Base-by-base conservation (phyloP, 2,329 filamentous ascomycete genomes). In the Penicillium polonicum region DNA sequence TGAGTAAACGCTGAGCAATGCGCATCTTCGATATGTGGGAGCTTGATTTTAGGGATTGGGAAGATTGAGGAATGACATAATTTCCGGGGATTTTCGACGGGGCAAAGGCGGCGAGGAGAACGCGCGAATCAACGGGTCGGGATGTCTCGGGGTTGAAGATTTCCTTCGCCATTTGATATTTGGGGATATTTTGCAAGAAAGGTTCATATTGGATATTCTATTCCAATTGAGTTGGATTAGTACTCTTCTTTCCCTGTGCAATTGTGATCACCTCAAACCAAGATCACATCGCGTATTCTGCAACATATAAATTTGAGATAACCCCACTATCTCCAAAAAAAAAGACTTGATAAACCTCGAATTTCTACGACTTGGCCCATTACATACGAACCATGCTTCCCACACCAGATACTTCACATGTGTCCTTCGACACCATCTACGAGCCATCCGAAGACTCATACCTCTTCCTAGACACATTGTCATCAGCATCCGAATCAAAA, bases 401-500 rank as follows among this genome's bases (percentile, higher is more conserved):
- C 10, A 99, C 94, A 1, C 94, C 94, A 15, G 90, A 91, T 57
- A 99, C 94, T 3, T 90, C 90, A 23, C 94, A 99, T 78, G 90
- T 97, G 59, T 85, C 88, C 54, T 96, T 92, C 76, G 85, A 90
- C 73, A 86, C 88, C 55, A 88, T 97, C 66, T 99, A 99, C 77
- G 92, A 97, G 72, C 94, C 94, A 36, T 89, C 93, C 12, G 94
- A 99, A 76, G 94, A 99, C 78, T 97, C 92, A 5, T 99, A 91
- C 72, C 85, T 99, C 44, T 84, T 99, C 48, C 85, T 99, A 31
- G 93, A 99, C 77, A 96, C 92, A 0, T 83, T 99, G 44, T 93
- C 92, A 0, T 88, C 87, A 2, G 58, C 80, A 0, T 73, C 83
- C 2, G 91, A 96, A 76, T 84, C 80, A 4, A 65, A 78, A 25